These are phyloP conservation scores for Trametes cingulata DNA, from an alignment of 768 basidiomycete species.

Conservation along the genomic window DNA sequence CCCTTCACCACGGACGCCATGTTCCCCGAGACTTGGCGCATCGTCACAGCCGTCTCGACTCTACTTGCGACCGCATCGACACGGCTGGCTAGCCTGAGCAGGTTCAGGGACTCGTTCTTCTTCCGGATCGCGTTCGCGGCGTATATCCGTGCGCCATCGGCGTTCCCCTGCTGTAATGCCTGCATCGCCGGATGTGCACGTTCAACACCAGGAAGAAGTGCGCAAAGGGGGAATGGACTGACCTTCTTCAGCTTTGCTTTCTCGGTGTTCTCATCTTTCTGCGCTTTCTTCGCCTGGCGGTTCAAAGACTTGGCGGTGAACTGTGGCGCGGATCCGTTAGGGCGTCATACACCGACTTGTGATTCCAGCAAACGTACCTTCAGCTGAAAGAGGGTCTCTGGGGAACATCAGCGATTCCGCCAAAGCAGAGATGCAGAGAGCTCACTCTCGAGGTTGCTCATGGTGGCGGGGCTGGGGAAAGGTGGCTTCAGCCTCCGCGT, in stretches of 20 bases:
- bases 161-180: conserved; percentile 97
- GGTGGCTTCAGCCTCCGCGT: conserved; percentile 5
- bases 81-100: conserved; percentile 85
- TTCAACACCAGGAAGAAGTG: background rate
- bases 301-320: conserved; percentile 97
- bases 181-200: conserved; percentile 34
- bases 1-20: conserved; percentile 96
- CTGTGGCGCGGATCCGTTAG: conserved; percentile 42
- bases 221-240: conserved; percentile 8
- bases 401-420: conserved; percentile 32
- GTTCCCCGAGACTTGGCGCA: conserved; percentile 93
- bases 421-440: background rate
- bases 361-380: conserved; percentile 57
- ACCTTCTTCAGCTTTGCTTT: conserved; percentile 94
- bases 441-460: conserved; percentile 92
- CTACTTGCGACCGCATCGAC: conserved; percentile 97
- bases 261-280: conserved; percentile 91
- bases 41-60: conserved; percentile 98
- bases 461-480: conserved; percentile 32
- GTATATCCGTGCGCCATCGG: conserved; percentile 96
- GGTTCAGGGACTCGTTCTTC: conserved; percentile 92
- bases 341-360: background rate
- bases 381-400: conserved; percentile 98
- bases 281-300: conserved; percentile 95
- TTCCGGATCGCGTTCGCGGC: conserved; percentile 98